phyloP scores from a whole-genome alignment of 768 basidiomycete genomes.

The Crepidotus variabilis region DNA sequence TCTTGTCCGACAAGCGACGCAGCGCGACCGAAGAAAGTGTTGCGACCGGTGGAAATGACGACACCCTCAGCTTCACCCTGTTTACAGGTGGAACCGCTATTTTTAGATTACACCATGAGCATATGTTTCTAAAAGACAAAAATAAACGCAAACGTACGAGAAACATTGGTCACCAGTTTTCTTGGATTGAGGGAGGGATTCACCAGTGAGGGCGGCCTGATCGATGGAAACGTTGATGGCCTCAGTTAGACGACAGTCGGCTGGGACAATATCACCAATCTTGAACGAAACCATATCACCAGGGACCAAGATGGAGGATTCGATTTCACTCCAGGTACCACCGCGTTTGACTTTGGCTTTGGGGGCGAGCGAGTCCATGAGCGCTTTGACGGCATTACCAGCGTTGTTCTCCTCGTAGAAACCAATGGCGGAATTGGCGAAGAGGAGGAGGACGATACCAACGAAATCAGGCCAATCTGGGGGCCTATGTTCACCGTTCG shows the following conservation, averaged over 20 bases:
- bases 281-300: conserved; percentile 98
- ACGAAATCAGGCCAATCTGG: conserved; percentile 98
- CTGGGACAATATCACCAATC: conserved; percentile 98
- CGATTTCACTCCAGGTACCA: conserved; percentile 85
- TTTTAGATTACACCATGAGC: conserved; percentile 5
- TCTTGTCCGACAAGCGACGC: conserved; percentile 97
- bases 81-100: conserved; percentile 94
- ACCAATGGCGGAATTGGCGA: conserved; percentile 96
- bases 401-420: conserved; percentile 98
- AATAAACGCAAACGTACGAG: conserved; percentile 62
- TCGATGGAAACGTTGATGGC: conserved; percentile 98
- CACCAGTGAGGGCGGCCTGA: conserved; percentile 96
- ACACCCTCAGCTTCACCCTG: conserved; percentile 99
- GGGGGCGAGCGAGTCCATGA: conserved; percentile 98
- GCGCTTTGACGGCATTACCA: conserved; percentile 97
- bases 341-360: conserved; percentile 93
- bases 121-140: conserved; percentile 2
- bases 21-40: conserved; percentile 99
- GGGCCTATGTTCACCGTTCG: conserved; percentile 81
- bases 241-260: conserved; percentile 95
- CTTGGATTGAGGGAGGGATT: conserved; percentile 91
- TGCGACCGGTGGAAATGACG: conserved; percentile 96
- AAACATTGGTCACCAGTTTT: conserved; percentile 96
- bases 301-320: conserved; percentile 85
- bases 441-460: conserved; percentile 88